These are phyloP conservation scores for Phytophthora podocarpi DNA, from an alignment of 352 stramenopile species.

Conservation along the genomic window DNA sequence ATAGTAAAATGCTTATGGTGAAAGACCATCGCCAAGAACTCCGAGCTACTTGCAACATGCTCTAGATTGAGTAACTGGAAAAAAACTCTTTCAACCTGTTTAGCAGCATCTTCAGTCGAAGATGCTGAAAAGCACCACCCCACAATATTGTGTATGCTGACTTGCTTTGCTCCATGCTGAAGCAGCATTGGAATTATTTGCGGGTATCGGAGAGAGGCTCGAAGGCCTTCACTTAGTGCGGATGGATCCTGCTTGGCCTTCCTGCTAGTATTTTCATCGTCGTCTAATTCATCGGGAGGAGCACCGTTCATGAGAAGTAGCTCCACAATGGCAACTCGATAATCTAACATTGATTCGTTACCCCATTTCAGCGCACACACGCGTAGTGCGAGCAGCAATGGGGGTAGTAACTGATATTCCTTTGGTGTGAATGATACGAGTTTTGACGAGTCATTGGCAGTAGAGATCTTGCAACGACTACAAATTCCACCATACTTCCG, in stretches of 20 bases:
- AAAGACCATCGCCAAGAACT: slow-evolving; percentile 22
- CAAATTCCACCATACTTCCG: slow-evolving; percentile 37
- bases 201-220: slow-evolving; percentile 6
- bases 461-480: neutral
- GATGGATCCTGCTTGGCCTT: neutral
- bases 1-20: slow-evolving; percentile 15
- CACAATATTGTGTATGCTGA: slow-evolving; percentile 15
- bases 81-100: slow-evolving; percentile 13
- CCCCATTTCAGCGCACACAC: slow-evolving; percentile 16
- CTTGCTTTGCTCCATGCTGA: slow-evolving; percentile 22
- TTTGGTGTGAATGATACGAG: neutral
- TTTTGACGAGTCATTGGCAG: neutral
- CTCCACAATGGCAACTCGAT: slow-evolving; percentile 31
- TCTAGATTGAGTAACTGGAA: slow-evolving; percentile 17
- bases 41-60: neutral
- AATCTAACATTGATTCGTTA: neutral
- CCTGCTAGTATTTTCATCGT: neutral
- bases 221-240: slow-evolving; percentile 34
- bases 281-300: slow-evolving; percentile 14
- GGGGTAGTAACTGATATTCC: slow-evolving; percentile 5
- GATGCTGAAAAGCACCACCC: slow-evolving; percentile 13
- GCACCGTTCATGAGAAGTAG: slow-evolving; percentile 36
- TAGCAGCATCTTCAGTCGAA: neutral
- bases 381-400: slow-evolving; percentile 44
- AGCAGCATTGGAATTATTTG: slow-evolving; percentile 31